Evolutionary conservation across 2,329 filamentous ascomycete species (phyloP), one percentile per base, ranked within the genome.

Genomic region (Thermothelomyces thermophilus): DNA sequence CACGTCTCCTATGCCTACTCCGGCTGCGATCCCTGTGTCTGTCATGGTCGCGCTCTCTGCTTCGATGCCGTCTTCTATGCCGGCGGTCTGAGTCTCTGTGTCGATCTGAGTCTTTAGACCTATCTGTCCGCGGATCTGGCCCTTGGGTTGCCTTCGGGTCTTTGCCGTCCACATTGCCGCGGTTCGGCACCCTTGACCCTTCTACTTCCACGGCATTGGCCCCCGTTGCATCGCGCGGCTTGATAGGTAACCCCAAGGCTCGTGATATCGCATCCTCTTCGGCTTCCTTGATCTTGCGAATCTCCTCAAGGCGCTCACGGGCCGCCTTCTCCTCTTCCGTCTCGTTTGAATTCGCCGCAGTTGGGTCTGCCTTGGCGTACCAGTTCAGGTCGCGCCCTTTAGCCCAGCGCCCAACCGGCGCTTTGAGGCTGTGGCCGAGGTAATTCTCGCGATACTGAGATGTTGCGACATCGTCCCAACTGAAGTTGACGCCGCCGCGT

Each of bases 401-500:
- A 62, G 93, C 87, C 90, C 90, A 96, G 58, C 90, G 85, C 7
- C 90, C 90, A 3, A 95, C 90, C 0, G 90, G 88, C 0, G 90
- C 90, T 75, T 91, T 95, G 51, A 96, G 71, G 52, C 87, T 93
- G 71, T 96, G 90, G 46, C 90, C 90, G 7, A 96, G 84, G 67
- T 82, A 84, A 62, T 84, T 95, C 68, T 98, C 90, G 67, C 93
- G 90, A 63, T 95, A 90, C 19, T 79, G 73, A 43, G 90, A 94
- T 57, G 76, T 82, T 66, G 91, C 85, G 64, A 98, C 91, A 60
- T 96, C 90, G 58, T 91, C 87, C 93, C 93, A 97, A 70, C 84
- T 90, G 73, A 98, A 98, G 68, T 96, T 90, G 68, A 86, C 86
- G 64, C 93, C 93, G 63, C 93, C 93, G 58, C 93, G 85, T 61